Base-by-base conservation (phyloP, 2,329 filamentous ascomycete species). In the Pseudogymnoascus sp. region DNA sequence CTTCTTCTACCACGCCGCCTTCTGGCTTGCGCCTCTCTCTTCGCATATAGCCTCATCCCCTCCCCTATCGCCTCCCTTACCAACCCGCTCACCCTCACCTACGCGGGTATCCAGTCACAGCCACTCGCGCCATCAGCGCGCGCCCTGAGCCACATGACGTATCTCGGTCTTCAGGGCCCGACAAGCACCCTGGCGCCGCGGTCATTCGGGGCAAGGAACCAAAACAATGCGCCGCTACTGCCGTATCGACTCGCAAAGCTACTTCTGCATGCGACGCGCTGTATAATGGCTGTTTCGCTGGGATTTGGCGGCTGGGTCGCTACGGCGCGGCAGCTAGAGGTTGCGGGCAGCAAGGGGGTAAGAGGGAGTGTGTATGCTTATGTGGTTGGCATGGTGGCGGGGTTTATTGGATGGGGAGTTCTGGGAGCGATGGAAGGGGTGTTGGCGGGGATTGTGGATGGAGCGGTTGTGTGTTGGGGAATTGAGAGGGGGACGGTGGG, bases 241-340 rank as follows among this genome's bases (percentile, higher is more conserved):
- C 89, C 94, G 0, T 99, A 97, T 73, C 86, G 90, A 4, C 85
- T 97, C 7, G 89, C 94, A 1, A 97, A 97, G 74, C 82, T 97
- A 29, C 82, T 99, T 6, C 84, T 99, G 3, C 90, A 97, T 68
- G 91, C 93, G 2, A 94, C 92, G 1, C 86, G 93, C 15, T 89
- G 93, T 72, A 89, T 97, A 70, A 96, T 97, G 85, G 90, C 91
- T 0, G 85, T 92, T 55, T 89, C 87, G 0, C 83, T 99, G 31
- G 93, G 93, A 0, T 96, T 97, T 70, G 92, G 90, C 3, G 93
- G 91, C n/a, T 99, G 94, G 94, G 90, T 97, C 7, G 89, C 90
- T 55, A 96, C 92, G 36, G 92, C 94, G 9, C 87, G 90, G 65
- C 87, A 89, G 74, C 79, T 97, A 3, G 79, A 82, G 60, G 78